These are phyloP conservation scores for Diplocarpon mali DNA, from an alignment of 2,329 filamentous ascomycete species.

Conservation along the genomic window DNA sequence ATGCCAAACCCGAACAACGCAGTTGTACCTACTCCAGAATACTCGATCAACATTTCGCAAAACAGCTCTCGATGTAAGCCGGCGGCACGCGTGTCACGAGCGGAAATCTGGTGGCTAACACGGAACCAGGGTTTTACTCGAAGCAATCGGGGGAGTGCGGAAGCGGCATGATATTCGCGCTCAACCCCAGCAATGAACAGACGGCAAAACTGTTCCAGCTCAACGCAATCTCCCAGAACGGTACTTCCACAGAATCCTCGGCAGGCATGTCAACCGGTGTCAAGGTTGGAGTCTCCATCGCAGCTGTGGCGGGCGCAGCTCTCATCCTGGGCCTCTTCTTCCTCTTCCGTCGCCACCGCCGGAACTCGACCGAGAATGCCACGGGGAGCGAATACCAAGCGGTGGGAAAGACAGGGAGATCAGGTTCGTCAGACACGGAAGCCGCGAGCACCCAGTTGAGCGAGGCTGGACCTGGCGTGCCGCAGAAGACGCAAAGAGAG, in stretches of 20 bases:
- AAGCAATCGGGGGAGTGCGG: constrained; percentile 9
- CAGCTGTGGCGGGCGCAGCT: neutral
- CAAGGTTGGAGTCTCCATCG: constrained; percentile 8
- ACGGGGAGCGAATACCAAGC: neutral
- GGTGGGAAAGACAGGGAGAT: neutral
- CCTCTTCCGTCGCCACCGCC: constrained; percentile 5
- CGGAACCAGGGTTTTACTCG: constrained; percentile 10
- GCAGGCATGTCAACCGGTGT: constrained; percentile 1
- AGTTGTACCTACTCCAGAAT: constrained; percentile 34
- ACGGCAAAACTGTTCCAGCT: constrained; percentile 4
- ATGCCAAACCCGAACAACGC: constrained; percentile 6
- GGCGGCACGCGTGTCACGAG: neutral
- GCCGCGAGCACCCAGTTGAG: neutral
- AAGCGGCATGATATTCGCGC: constrained; percentile 12
- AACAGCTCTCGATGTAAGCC: constrained; percentile 11
- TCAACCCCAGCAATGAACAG: constrained; percentile 9
- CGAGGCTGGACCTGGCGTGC: neutral
- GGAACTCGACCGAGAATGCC: neutral
- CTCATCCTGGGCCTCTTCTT: constrained; percentile 5
- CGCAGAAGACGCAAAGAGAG: neutral
- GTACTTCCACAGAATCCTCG: neutral
- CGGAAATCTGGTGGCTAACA: neutral
- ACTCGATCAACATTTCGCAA: constrained; percentile 6
- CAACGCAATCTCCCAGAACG: constrained; percentile 4
- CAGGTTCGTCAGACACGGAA: neutral